These are phyloP conservation scores for Talaromyces ruber DNA, from an alignment of 495 filamentous ascomycete genomes.

Conservation along the genomic window DNA sequence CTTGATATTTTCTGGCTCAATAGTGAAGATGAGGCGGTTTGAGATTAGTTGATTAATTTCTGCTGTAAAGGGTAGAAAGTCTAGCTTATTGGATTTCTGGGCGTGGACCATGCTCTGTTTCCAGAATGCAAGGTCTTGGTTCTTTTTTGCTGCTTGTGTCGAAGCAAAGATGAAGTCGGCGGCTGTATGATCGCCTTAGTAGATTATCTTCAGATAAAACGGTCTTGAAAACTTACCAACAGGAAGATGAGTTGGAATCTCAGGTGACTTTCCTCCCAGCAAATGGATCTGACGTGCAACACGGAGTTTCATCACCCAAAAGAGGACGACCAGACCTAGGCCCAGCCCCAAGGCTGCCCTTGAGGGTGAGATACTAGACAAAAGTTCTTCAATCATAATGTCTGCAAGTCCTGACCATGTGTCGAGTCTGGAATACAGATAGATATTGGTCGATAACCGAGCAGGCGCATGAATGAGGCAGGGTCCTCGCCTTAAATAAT, in stretches of 20 bases:
- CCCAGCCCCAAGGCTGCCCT: constrained; percentile 16
- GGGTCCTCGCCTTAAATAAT: background rate
- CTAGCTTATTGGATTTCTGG: constrained; percentile 7
- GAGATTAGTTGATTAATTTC: constrained; percentile 49
- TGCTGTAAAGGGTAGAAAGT: constrained; percentile 33
- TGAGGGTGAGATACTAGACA: constrained; percentile 18
- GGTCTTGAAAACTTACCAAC: constrained; percentile 13
- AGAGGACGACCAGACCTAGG: constrained; percentile 17
- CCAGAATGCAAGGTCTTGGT: constrained; percentile 57
- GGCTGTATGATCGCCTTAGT: constrained; percentile 31
- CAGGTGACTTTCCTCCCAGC: constrained; percentile 24
- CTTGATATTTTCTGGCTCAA: constrained; percentile 60
- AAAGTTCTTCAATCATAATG: constrained; percentile 30
- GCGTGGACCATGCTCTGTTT: constrained; percentile 31
- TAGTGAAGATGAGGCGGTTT: constrained; percentile 52
- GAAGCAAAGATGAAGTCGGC: constrained; percentile 51
- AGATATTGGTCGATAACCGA: background rate
- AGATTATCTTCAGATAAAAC: background rate
- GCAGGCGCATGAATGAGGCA: background rate
- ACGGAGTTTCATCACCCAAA: constrained; percentile 21
- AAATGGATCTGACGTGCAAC: constrained; percentile 23
- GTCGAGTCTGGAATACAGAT: background rate
- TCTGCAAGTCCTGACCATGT: background rate
- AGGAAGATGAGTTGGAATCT: constrained; percentile 19
- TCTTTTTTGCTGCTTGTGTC: constrained; percentile 35